These are phyloP conservation scores for Leptographium flavum DNA, from an alignment of 2,329 filamentous ascomycete genomes.

Conservation along the genomic window DNA sequence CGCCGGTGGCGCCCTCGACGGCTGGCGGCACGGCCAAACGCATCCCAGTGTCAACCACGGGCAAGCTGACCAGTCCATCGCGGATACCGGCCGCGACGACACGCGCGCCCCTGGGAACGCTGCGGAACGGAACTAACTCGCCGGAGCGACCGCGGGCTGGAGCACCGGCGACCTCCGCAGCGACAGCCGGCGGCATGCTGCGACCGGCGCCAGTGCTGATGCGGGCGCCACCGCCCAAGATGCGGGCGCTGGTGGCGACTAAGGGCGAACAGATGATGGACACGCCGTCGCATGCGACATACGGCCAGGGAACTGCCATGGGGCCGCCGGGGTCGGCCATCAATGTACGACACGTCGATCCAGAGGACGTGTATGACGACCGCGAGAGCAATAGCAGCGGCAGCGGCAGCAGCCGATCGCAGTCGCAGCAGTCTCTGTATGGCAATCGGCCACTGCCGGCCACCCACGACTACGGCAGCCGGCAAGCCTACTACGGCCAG, in stretches of 20 bases:
- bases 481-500: not conserved
- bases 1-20: slow-evolving; percentile 40
- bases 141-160: slow-evolving; percentile 51
- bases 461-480: not conserved
- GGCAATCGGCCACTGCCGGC: not conserved
- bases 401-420: slow-evolving; percentile 5
- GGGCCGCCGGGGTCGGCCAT: slow-evolving; percentile 28
- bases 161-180: slow-evolving; percentile 20
- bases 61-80: slow-evolving; percentile 39
- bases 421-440: slow-evolving; percentile 7
- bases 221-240: slow-evolving; percentile 72
- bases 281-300: slow-evolving; percentile 30
- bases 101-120: slow-evolving; percentile 52
- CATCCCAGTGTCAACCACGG: slow-evolving; percentile 16
- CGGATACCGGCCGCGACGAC: slow-evolving; percentile 43
- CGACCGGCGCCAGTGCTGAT: slow-evolving; percentile 39
- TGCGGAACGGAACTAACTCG: slow-evolving; percentile 63
- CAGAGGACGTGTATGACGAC: slow-evolving; percentile 82
- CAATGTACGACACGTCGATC: slow-evolving; percentile 42
- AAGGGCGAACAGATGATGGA: slow-evolving; percentile 31
- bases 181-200: slow-evolving; percentile 17
- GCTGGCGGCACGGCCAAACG: slow-evolving; percentile 18
- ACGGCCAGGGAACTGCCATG: slow-evolving; percentile 9
- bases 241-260: slow-evolving; percentile 58
- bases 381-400: slow-evolving; percentile 8